Conservation (phyloP, 2,329 filamentous ascomycete genomes). For the Epichloe sibirici region DNA sequence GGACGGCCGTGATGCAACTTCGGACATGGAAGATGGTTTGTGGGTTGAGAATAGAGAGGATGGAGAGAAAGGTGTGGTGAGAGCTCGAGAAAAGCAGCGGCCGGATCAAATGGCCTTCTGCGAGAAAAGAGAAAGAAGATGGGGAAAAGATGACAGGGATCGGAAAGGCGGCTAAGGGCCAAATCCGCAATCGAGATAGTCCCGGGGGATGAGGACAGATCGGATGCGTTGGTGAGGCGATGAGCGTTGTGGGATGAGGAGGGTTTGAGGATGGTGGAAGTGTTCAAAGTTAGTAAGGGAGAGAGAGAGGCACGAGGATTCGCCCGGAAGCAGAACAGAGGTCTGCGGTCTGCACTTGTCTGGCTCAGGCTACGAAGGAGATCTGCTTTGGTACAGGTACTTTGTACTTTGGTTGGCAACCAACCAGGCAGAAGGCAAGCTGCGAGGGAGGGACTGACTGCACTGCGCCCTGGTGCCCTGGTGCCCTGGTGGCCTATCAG, state of each 20-base stretch:
- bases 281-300: slow-evolving; percentile 8
- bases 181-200: slow-evolving; percentile 18
- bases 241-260: slow-evolving; percentile 6
- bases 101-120: slow-evolving; percentile 17
- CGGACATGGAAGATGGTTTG: slow-evolving; percentile 61
- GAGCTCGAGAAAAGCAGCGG: slow-evolving; percentile 6
- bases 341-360: background rate
- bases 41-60: slow-evolving; percentile 62
- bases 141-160: slow-evolving; percentile 13
- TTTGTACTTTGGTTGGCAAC: slow-evolving; percentile 12
- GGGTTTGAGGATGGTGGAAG: slow-evolving; percentile 7
- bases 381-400: slow-evolving; percentile 18
- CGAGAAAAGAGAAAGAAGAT: slow-evolving; percentile 18
- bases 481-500: too few species aligned
- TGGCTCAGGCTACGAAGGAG: slow-evolving; percentile 22
- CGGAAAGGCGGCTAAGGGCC: slow-evolving; percentile 12
- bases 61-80: slow-evolving; percentile 14
- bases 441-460: too few species aligned
- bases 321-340: slow-evolving; percentile 17
- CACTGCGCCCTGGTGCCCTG: too few species aligned
- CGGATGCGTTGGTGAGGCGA: slow-evolving; percentile 17
- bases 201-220: slow-evolving; percentile 17
- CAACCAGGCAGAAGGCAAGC: background rate
- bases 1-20: slow-evolving; percentile 75
- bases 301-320: slow-evolving; percentile 23